phyloP scores from a whole-genome alignment of 2,329 filamentous ascomycete genomes.

The Westerdykella aurantiaca region DNA sequence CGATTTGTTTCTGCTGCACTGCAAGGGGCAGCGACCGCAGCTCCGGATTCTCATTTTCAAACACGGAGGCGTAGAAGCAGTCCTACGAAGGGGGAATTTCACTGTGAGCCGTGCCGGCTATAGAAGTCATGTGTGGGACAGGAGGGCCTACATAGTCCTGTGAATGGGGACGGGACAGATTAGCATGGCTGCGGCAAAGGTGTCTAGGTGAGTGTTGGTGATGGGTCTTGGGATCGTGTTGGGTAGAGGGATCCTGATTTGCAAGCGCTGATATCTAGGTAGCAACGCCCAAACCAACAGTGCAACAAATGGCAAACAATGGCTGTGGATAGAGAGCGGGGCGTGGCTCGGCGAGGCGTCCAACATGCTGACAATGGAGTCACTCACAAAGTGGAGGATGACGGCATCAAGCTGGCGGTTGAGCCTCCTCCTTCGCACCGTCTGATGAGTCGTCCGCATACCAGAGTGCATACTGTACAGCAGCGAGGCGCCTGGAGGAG shows the following conservation, averaged over 20 bases:
- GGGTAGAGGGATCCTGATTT: background rate
- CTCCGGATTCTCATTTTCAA: slow-evolving; percentile 72
- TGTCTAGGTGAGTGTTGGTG: slow-evolving; percentile 1
- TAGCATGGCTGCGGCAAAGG: slow-evolving; percentile 14
- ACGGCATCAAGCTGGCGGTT: slow-evolving; percentile 45
- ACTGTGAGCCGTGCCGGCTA: slow-evolving; percentile 13
- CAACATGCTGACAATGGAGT: slow-evolving; percentile 7
- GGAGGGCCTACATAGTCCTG: slow-evolving; percentile 32
- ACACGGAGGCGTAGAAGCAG: slow-evolving; percentile 91
- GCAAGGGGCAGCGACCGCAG: slow-evolving; percentile 71
- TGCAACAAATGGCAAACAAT: slow-evolving; percentile 6
- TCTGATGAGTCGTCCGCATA: slow-evolving; percentile 1
- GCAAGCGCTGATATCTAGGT: background rate
- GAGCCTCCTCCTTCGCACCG: slow-evolving; percentile 12
- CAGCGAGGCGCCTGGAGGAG: background rate
- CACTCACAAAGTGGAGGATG: slow-evolving; percentile 74
- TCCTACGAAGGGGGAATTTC: slow-evolving; percentile 50
- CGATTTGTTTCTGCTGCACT: slow-evolving; percentile 87
- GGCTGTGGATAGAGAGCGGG: slow-evolving; percentile 8
- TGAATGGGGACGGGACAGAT: slow-evolving; percentile 8
- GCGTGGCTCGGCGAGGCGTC: slow-evolving; percentile 7
- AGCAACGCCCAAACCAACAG: background rate
- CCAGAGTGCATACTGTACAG: background rate
- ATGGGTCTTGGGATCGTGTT: slow-evolving; percentile 1
- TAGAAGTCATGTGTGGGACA: slow-evolving; percentile 5